A percentile compares a stretch with the other conserved stretches of the same genome.
Conservation (phyloP, 1,284 basidiomycete genomes). For the Anthracocystis panici-leucophaei region DNA sequence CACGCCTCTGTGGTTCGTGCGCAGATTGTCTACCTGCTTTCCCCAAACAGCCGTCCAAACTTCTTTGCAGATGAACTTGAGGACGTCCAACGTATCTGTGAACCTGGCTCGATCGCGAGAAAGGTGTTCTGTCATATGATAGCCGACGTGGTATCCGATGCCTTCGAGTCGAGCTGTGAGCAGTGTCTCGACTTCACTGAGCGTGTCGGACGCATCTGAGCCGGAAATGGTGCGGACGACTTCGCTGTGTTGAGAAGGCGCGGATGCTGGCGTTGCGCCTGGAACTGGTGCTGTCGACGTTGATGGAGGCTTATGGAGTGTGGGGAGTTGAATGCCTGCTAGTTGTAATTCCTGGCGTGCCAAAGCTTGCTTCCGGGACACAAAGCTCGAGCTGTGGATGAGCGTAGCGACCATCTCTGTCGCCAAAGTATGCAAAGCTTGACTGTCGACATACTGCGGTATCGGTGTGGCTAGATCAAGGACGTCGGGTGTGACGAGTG, state of each 20-base stretch:
- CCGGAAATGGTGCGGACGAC: slow-evolving; percentile 46
- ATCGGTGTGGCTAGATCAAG: slow-evolving; percentile 69
- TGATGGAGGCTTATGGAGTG: slow-evolving; percentile 2
- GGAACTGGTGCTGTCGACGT: slow-evolving; percentile 7
- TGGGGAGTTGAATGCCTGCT: slow-evolving; percentile 33
- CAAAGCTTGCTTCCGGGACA: slow-evolving; percentile 72
- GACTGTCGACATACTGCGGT: slow-evolving; percentile 76
- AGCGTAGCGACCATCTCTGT: slow-evolving; percentile 76
- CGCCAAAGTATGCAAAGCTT: slow-evolving; percentile 84
- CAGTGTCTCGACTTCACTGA: slow-evolving; percentile 76
- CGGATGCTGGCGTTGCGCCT: slow-evolving; percentile 2
- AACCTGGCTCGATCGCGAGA: slow-evolving; percentile 81
- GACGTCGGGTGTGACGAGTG: slow-evolving; percentile 49
- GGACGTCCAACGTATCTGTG: slow-evolving; percentile 84
- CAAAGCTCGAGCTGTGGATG: slow-evolving; percentile 53
- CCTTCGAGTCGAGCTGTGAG: slow-evolving; percentile 79
- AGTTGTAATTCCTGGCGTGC: slow-evolving; percentile 70
- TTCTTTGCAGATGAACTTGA: slow-evolving; percentile 97
- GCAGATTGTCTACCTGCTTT: slow-evolving; percentile 93
- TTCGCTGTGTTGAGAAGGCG: slow-evolving; percentile 17
- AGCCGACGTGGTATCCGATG: slow-evolving; percentile 87
- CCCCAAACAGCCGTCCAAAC: slow-evolving; percentile 89
- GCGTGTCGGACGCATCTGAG: slow-evolving; percentile 34
- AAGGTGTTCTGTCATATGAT: slow-evolving; percentile 84
- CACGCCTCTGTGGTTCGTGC: slow-evolving; percentile 92